Conservation (phyloP, 2,329 filamentous ascomycete genomes). For the Beauveria medogensis region DNA sequence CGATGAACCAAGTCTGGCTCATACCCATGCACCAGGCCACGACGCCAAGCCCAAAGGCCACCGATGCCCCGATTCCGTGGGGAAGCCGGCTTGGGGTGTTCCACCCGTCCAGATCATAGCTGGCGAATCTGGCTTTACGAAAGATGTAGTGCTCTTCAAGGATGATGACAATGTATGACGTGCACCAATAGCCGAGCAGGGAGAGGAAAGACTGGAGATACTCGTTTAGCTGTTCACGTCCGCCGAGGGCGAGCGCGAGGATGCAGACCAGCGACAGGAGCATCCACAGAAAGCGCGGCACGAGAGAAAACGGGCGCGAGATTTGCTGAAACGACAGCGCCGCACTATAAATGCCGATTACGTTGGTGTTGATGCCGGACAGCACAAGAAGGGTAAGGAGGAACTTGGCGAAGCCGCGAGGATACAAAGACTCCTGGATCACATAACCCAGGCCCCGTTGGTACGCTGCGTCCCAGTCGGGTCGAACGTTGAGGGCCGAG, state of each 20-base stretch:
- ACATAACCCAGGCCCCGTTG: constrained; percentile 36
- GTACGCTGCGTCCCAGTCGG: constrained; percentile 32
- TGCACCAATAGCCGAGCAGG: constrained; percentile 38
- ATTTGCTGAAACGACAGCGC: constrained; percentile 34
- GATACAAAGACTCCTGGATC: constrained; percentile 36
- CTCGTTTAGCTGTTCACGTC: constrained; percentile 30
- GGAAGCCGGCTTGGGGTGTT: constrained; percentile 34
- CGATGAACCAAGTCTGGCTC: constrained; percentile 47
- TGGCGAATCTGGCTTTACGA: constrained; percentile 29
- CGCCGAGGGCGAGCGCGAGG: constrained; percentile 32
- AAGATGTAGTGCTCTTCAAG: constrained; percentile 36
- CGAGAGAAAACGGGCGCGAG: constrained; percentile 22
- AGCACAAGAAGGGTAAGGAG: constrained; percentile 29
- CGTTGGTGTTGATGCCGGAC: constrained; percentile 29
- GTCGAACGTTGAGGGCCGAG: constrained; percentile 30
- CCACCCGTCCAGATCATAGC: constrained; percentile 37
- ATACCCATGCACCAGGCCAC: constrained; percentile 45
- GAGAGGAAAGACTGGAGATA: constrained; percentile 37
- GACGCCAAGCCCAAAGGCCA: constrained; percentile 34
- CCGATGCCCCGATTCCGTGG: constrained; percentile 32
- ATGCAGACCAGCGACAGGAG: constrained; percentile 31
- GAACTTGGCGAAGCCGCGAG: constrained; percentile 37
- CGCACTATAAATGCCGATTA: constrained; percentile 31
- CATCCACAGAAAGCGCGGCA: constrained; percentile 35
- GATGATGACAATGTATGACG: constrained; percentile 32